A percentile compares a stretch with the other conserved stretches of the same genome.
Conservation (phyloP, 495 filamentous ascomycete genomes). For the Sporormia fimetaria region DNA sequence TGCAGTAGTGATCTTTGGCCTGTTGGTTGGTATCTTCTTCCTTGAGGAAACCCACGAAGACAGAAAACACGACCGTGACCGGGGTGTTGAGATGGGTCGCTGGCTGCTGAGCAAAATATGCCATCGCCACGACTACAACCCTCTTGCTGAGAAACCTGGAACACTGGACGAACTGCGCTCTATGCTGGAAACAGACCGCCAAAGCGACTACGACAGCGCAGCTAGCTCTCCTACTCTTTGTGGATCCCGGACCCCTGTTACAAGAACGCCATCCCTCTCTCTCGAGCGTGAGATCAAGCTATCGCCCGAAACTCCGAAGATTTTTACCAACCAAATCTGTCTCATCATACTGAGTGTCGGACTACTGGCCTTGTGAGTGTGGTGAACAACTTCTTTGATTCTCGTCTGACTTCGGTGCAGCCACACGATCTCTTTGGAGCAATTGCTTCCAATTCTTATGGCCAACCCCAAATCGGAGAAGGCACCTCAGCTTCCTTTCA, state of each 20-base stretch:
- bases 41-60: constrained; percentile 90
- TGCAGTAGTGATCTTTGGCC: constrained; percentile 60
- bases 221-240: constrained; percentile 39
- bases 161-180: constrained; percentile 34
- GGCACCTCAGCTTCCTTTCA: constrained; percentile 59
- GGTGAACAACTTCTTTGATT: constrained; percentile 5
- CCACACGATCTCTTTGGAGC: constrained; percentile 85
- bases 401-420: constrained; percentile 36
- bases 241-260: constrained; percentile 23
- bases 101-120: constrained; percentile 51
- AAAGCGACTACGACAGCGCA: constrained; percentile 54
- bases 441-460: constrained; percentile 83
- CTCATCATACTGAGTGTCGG: constrained; percentile 80
- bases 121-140: constrained; percentile 11
- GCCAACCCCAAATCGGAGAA: constrained; percentile 54
- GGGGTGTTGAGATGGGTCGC: constrained; percentile 62
- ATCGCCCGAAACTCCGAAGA: constrained; percentile 34
- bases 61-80: constrained; percentile 64
- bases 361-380: constrained; percentile 85
- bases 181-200: constrained; percentile 43
- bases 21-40: constrained; percentile 76
- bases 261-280: constrained; percentile 27
- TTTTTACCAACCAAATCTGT: constrained; percentile 72
- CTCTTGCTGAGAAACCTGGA: constrained; percentile 27
- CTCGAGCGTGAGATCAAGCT: constrained; percentile 7